Conservation (phyloP, 495 filamentous ascomycete species). For the Penicillium odoratum region DNA sequence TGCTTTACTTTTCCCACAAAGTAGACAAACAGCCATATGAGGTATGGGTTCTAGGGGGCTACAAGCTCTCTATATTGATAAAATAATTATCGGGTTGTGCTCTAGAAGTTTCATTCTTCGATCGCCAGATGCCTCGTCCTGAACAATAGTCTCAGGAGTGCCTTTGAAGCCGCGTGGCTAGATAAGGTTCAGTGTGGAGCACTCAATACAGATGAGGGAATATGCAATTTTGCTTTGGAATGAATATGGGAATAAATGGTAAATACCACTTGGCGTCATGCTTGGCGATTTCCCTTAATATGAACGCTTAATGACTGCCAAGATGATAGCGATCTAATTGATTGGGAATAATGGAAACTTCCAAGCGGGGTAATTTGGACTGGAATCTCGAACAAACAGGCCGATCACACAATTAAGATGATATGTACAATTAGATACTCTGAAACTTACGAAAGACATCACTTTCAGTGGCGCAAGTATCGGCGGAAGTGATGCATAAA, state of each 20-base stretch:
- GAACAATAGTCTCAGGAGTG: neutral
- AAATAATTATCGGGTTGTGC: neutral
- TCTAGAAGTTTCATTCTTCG: neutral
- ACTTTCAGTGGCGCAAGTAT: too few species aligned
- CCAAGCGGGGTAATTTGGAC: neutral
- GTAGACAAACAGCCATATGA: neutral
- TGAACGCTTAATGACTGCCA: neutral
- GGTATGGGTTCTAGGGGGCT: neutral
- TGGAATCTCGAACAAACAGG: neutral
- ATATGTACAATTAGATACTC: constrained; percentile 1
- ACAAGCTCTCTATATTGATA: constrained; percentile 1
- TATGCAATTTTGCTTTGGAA: neutral
- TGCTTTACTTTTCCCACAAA: neutral
- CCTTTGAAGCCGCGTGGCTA: neutral
- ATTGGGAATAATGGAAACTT: neutral
- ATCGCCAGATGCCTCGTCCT: neutral
- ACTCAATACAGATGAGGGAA: neutral
- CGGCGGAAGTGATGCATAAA: too few species aligned
- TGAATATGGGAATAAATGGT: neutral
- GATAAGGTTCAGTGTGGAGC: neutral
- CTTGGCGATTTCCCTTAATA: too few species aligned
- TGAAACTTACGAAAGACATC: neutral
- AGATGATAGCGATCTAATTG: neutral
- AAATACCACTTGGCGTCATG: neutral
- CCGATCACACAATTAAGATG: neutral